Percentiles rank a stretch among this genome's conserved stretches.
Conservation (phyloP, 139 green algal genomes). For the Asterochloris erici region DNA sequence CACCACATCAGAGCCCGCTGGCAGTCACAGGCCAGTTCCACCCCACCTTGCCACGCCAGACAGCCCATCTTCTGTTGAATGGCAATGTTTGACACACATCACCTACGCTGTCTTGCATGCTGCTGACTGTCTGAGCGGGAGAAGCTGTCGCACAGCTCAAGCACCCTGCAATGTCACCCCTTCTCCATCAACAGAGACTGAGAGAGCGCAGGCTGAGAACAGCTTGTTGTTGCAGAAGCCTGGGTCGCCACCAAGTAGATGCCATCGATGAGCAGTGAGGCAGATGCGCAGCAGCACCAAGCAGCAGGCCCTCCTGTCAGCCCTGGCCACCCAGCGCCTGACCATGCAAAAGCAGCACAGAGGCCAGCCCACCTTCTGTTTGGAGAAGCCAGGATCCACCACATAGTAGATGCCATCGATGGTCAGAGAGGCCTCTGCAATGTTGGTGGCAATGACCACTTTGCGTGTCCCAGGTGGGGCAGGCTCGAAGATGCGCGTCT, state of each 20-base stretch:
- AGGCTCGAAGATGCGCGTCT: constrained; percentile 96
- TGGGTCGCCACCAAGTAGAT: constrained; percentile 97
- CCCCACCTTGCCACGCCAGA: no score
- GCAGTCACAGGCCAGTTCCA: no score
- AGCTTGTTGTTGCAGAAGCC: constrained; percentile 63
- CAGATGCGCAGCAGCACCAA: constrained; percentile 62
- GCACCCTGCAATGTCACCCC: no score
- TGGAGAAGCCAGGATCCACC: constrained; percentile 80
- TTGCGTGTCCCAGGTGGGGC: constrained; percentile 90
- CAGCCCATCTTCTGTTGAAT: no score
- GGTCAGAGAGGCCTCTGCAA: constrained; percentile 95
- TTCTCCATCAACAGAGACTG: no score
- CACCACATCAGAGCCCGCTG: no score
- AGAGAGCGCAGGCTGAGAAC: no score
- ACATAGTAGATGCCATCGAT: constrained; percentile 99
- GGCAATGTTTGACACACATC: no score
- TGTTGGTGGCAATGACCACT: constrained; percentile 97
- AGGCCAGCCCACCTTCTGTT: constrained; percentile 43
- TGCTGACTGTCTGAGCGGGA: no score
- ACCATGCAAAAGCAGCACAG: not conserved
- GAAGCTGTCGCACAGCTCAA: no score
- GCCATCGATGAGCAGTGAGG: constrained; percentile 97
- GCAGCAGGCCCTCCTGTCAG: no score
- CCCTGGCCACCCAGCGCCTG: not conserved
- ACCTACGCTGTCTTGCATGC: no score